Evolutionary conservation across 331 rosid species (phyloP).

Genomic region (Dryas integrifolia): DNA sequence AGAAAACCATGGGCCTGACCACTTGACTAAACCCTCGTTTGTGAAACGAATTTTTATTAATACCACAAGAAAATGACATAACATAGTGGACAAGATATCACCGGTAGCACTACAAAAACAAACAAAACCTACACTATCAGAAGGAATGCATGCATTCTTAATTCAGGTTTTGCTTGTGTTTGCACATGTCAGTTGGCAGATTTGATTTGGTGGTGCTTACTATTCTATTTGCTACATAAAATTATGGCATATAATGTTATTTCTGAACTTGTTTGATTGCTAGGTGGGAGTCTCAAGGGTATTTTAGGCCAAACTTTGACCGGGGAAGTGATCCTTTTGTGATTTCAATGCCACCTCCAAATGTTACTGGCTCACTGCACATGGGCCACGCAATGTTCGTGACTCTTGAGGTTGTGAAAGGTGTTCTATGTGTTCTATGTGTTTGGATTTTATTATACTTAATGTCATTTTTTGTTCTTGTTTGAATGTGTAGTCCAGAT

Average conservation of each 20-base stretch:
- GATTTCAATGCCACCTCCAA: constrained; percentile 95
- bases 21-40: too few relatives aligned
- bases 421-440: constrained; percentile 13
- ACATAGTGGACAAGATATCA: too few relatives aligned
- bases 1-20: too few relatives aligned
- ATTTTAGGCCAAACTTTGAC: constrained; percentile 71
- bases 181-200: background rate
- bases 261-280: constrained; percentile 13
- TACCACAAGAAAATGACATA: too few relatives aligned
- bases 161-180: background rate
- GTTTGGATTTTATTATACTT: background rate
- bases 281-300: constrained; percentile 99
- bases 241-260: background rate
- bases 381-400: constrained; percentile 99
- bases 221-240: background rate
- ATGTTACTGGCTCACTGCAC: constrained; percentile 95
- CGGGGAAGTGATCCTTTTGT: constrained; percentile 77
- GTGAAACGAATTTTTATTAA: too few relatives aligned
- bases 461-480: background rate
- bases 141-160: background rate
- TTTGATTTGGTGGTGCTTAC: background rate
- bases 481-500: too few relatives aligned
- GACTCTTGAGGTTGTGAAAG: constrained; percentile 78
- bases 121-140: too few relatives aligned
- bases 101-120: too few relatives aligned